A percentile compares a stretch with the other conserved stretches of the same genome.
These are phyloP conservation scores for Furcasterigmium furcatum DNA, from an alignment of 2,329 filamentous ascomycete species.

Conservation along the genomic window DNA sequence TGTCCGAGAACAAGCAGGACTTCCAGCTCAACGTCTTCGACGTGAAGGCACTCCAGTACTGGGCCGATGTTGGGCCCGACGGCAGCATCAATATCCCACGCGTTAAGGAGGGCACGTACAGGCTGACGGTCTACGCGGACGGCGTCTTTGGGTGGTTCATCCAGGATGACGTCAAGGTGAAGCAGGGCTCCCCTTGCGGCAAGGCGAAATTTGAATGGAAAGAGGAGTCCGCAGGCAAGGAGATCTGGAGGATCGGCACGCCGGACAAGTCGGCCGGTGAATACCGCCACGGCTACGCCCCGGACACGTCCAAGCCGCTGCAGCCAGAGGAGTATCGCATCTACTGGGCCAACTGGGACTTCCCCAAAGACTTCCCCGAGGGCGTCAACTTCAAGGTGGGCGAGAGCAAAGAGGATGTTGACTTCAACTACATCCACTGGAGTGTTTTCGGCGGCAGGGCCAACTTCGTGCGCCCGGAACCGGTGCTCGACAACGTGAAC, in stretches of 20 bases:
- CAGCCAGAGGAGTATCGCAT: slow-evolving; percentile 56
- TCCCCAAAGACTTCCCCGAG: slow-evolving; percentile 53
- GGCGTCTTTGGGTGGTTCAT: slow-evolving; percentile 58
- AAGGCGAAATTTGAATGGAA: slow-evolving; percentile 39
- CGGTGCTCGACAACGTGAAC: slow-evolving; percentile 45
- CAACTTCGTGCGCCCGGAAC: slow-evolving; percentile 39
- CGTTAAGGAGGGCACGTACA: slow-evolving; percentile 56
- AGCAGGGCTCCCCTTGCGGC: slow-evolving; percentile 17
- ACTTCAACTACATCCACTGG: slow-evolving; percentile 66
- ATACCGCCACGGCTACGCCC: slow-evolving; percentile 53
- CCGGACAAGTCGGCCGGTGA: slow-evolving; percentile 61
- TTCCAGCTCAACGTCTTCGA: slow-evolving; percentile 44
- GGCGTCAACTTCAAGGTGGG: slow-evolving; percentile 58
- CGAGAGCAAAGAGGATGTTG: slow-evolving; percentile 39
- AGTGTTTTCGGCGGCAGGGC: slow-evolving; percentile 56
- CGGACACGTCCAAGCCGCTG: slow-evolving; percentile 42
- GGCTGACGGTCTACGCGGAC: slow-evolving; percentile 59
- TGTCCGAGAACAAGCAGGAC: slow-evolving; percentile 31
- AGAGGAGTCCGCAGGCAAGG: slow-evolving; percentile 51
- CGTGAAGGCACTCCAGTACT: slow-evolving; percentile 58
- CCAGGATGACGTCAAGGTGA: slow-evolving; percentile 46
- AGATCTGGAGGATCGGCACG: slow-evolving; percentile 60
- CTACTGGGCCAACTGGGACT: slow-evolving; percentile 61
- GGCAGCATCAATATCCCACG: slow-evolving; percentile 49
- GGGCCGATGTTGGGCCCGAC: slow-evolving; percentile 45